These are phyloP conservation scores for Spiraea crenata DNA, from an alignment of 331 rosid genomes.

Conservation along the genomic window DNA sequence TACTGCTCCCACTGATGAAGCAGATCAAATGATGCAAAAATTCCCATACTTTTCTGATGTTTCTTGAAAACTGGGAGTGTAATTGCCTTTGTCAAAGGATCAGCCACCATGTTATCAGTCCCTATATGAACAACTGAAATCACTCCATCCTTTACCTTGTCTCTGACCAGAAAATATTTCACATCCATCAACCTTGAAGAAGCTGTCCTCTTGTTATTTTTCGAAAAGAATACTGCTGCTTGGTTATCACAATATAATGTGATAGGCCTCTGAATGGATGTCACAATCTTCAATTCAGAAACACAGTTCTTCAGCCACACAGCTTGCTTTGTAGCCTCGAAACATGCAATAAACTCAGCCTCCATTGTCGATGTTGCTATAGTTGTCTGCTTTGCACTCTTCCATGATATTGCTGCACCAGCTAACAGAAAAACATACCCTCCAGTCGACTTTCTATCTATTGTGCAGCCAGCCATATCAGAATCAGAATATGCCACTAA, in stretches of 20 bases:
- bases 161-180: neutral
- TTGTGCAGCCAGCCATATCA: neutral
- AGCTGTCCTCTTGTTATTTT: neutral
- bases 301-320: neutral
- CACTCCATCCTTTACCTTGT: neutral
- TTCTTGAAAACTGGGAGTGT: neutral
- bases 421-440: neutral
- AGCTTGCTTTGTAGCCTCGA: neutral
- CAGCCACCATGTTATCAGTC: neutral
- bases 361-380: neutral
- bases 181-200: neutral
- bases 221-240: neutral
- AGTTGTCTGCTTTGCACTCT: neutral
- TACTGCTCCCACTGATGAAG: too few relatives aligned
- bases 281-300: neutral
- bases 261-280: neutral
- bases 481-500: neutral
- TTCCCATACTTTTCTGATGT: neutral
- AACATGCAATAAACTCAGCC: neutral
- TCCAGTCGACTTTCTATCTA: neutral
- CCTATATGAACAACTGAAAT: neutral
- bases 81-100: neutral
- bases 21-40: too few relatives aligned
- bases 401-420: neutral
- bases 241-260: neutral